Evolutionary conservation across 441 rosid species (phyloP).

Genomic region (Erodium trifolium): DNA sequence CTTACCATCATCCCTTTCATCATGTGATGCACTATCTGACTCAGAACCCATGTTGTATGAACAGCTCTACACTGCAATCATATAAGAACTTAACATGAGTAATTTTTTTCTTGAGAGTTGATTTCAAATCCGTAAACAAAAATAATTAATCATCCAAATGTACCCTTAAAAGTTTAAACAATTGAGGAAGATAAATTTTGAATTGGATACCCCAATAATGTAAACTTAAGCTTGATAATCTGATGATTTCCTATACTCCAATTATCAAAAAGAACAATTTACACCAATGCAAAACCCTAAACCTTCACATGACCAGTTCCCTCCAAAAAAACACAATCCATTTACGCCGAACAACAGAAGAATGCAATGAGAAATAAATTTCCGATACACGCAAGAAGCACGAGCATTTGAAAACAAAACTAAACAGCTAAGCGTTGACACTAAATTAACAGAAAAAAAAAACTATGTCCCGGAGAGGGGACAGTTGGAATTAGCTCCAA

Average conservation of each 20-base stretch:
- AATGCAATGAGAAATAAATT: not conserved
- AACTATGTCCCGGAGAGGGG: not conserved
- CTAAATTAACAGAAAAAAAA: not conserved
- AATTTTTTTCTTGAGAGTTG: not conserved
- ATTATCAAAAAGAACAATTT: not conserved
- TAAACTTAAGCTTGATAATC: not conserved
- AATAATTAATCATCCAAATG: not conserved
- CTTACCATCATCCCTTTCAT: constrained; percentile 38
- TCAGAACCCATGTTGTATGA: constrained; percentile 20
- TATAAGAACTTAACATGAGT: not conserved
- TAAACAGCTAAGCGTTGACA: not conserved
- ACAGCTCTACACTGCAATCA: constrained; percentile 14
- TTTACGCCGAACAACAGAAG: not conserved
- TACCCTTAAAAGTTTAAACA: not conserved
- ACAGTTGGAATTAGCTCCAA: not conserved
- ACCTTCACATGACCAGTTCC: not conserved
- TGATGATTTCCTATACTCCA: not conserved
- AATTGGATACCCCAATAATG: not conserved
- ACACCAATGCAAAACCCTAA: constrained; percentile 7
- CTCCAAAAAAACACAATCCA: not conserved
- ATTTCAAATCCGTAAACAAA: not conserved
- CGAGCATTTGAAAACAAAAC: not conserved
- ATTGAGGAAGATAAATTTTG: not conserved
- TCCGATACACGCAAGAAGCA: not conserved
- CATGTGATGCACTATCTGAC: constrained; percentile 32